Percentiles rank a stretch among this genome's conserved stretches.
phyloP scores from a whole-genome alignment of 192 early-diverging fungal species.

The Chytriomyces hyalinus region DNA sequence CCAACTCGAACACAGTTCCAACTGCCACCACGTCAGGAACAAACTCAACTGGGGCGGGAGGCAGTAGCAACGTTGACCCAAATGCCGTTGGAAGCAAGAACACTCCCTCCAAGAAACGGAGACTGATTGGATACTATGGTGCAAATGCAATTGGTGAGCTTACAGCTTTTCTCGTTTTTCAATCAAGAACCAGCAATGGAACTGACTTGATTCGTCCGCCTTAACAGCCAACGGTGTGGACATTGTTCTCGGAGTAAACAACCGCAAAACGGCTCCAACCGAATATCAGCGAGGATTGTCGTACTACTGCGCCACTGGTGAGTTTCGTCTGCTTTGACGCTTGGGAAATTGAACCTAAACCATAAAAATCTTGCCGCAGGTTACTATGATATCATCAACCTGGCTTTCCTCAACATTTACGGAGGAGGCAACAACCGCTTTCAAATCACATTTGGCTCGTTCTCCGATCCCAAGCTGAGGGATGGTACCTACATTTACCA shows the following conservation, averaged over 20 bases:
- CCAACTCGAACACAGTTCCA: background rate
- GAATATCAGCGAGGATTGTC: constrained; percentile 3
- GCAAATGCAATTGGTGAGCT: background rate
- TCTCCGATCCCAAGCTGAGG: background rate
- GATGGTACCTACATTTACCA: constrained; percentile 16
- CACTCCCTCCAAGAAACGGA: background rate
- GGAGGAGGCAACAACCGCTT: constrained; percentile 31
- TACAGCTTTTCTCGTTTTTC: background rate
- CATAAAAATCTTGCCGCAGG: background rate
- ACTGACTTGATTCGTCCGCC: too few species aligned
- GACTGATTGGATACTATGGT: constrained; percentile 2
- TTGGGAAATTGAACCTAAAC: background rate
- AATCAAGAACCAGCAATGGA: background rate
- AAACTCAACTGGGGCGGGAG: too few species aligned
- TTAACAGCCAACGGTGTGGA: constrained; percentile 24
- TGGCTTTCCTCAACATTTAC: constrained; percentile 22
- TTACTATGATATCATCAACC: constrained; percentile 26
- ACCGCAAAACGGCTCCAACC: background rate
- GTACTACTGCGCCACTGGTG: constrained; percentile 21
- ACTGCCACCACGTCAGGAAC: background rate
- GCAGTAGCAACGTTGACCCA: too few species aligned
- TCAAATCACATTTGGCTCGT: constrained; percentile 20
- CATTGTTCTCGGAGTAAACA: background rate
- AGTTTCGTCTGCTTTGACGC: background rate
- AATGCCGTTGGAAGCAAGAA: too few species aligned